A percentile compares a stretch with the other conserved stretches of the same genome.
phyloP scores from a whole-genome alignment of 106 monocot species.

The Posidonia australis region DNA sequence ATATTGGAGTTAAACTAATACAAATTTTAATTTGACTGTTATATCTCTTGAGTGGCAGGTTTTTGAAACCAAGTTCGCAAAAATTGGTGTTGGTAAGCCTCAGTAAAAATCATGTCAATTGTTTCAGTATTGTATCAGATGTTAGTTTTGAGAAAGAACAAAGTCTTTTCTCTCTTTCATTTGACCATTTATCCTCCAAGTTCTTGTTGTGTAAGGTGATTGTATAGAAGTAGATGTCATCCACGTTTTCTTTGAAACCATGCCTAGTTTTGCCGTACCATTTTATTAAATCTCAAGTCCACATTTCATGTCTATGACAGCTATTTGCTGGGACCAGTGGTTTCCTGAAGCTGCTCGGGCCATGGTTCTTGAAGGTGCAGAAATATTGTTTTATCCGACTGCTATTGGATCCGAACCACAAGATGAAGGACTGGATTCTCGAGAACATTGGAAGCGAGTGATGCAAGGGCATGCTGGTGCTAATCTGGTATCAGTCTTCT shows the following conservation, averaged over 20 bases:
- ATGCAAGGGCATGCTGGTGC: slow-evolving; percentile 99
- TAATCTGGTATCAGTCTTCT: slow-evolving; percentile 45
- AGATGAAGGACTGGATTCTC: slow-evolving; percentile 63
- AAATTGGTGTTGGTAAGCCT: slow-evolving; percentile 13
- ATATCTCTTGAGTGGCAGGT: not conserved
- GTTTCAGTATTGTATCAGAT: no score
- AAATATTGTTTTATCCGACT: slow-evolving; percentile 84
- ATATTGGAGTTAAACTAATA: slow-evolving; percentile 41
- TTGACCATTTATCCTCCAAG: no score
- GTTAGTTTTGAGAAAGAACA: no score
- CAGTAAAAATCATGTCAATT: not conserved
- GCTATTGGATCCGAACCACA: slow-evolving; percentile 99
- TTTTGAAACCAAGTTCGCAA: slow-evolving; percentile 9
- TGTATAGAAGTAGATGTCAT: no score
- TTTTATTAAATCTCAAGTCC: no score
- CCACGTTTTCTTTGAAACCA: no score
- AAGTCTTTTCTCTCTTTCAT: no score
- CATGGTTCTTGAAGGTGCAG: slow-evolving; percentile 91
- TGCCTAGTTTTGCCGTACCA: no score
- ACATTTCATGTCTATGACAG: slow-evolving; percentile 15
- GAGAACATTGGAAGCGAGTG: slow-evolving; percentile 89
- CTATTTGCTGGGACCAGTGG: slow-evolving; percentile 99
- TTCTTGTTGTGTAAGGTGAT: no score
- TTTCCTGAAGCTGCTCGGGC: slow-evolving; percentile 86
- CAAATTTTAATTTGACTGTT: slow-evolving; percentile 12